Conservation (phyloP, 2,329 filamentous ascomycete genomes). For the Alternaria sp. region DNA sequence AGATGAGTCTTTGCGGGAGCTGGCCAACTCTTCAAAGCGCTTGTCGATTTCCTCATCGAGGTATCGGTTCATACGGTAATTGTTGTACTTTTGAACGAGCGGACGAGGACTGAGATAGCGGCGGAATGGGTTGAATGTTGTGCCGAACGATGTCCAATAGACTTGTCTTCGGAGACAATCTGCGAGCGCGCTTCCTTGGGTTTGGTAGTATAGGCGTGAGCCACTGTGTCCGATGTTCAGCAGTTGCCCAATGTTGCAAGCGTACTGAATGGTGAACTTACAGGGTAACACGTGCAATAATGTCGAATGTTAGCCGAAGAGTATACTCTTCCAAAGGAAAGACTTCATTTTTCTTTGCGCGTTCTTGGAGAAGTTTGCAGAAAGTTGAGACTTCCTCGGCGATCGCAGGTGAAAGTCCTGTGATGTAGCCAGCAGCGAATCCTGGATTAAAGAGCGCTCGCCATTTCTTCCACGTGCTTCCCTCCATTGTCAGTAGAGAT, state of each 20-base stretch:
- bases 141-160: conserved; percentile 19
- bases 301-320: conserved; percentile 21
- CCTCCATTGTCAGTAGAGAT: conserved; percentile 18
- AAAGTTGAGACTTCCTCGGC: conserved; percentile 23
- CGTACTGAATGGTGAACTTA: conserved; percentile 4
- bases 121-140: conserved; percentile 16
- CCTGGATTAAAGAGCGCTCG: conserved; percentile 26
- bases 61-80: conserved; percentile 19
- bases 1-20: not conserved
- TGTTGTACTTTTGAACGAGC: conserved; percentile 14
- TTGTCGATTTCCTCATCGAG: conserved; percentile 20
- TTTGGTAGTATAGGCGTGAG: conserved; percentile 17
- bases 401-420: conserved; percentile 34
- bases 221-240: conserved; percentile 5
- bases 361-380: conserved; percentile 10
- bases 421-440: conserved; percentile 53
- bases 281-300: conserved; percentile 24
- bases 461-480: conserved; percentile 37
- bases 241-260: not conserved
- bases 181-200: conserved; percentile 11
- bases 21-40: conserved; percentile 15
- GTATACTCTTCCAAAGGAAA: conserved; percentile 24
- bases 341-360: conserved; percentile 6
- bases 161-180: conserved; percentile 15
- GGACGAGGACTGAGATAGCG: conserved; percentile 18